Base-by-base conservation (phyloP, 2,329 filamentous ascomycete genomes). In the Penicillium occitanis region DNA sequence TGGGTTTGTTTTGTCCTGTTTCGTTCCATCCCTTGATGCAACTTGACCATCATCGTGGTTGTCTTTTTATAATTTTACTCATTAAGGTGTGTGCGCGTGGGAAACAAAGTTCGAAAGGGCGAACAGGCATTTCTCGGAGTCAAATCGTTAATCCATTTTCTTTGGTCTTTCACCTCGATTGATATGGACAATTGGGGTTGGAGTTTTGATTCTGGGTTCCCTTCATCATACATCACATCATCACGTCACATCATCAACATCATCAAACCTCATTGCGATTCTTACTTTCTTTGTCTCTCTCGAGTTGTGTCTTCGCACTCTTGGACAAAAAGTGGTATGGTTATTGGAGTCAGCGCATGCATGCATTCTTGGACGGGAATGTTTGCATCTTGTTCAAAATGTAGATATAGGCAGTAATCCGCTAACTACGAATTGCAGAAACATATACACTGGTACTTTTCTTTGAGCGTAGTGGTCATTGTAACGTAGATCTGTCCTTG, bases 11-110 rank as follows among this genome's bases (percentile, higher is more conserved):
- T 33, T 58, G 37, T 58, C n/a, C 30, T 64, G 35, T 64, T 58
- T 46, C 51, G 40, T 57, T 57, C 53, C 33, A 57, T 40, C 33
- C 68, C 69, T 69, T 66, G 66, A 61, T 64, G 60, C 62, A 67
- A 64, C 70, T 66, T 69, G 68, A 68, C 71, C 51, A 69, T 72
- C 13, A 61, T 70, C 66, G 66, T 68, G 70, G 69, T 69, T 60
- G 68, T 71, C 68, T 65, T 70, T 46, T 64, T 48, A 37, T 57
- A 57, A 57, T 57, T 40, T 37, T 57, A 22, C 53, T 57, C 53
- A 25, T 57, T 37, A 7, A 22, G 51, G 51, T 55, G 53, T 57
- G 53, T 57, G 53, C n/a, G 53, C 33, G 33, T 40, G 53, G 30
- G 33, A 40, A 37, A 57, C 33, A 57, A 57, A 50, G 46, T 63